Conservation (phyloP, 768 basidiomycete species). For the Leucosporidium scottii region DNA sequence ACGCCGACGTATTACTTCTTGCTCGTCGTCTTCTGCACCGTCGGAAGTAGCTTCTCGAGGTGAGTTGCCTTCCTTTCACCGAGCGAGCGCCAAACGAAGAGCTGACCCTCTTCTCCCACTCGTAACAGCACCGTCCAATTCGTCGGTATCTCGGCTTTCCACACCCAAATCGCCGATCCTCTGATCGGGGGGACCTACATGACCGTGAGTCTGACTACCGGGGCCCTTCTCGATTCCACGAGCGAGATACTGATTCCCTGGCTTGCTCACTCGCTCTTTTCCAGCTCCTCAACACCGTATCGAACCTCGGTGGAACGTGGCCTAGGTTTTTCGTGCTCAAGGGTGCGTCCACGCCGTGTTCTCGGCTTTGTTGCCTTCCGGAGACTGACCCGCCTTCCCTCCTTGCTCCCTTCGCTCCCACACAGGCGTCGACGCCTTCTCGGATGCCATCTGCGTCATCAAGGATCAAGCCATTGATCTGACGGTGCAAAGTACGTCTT, state of each 20-base stretch:
- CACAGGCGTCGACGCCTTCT: conserved; percentile 78
- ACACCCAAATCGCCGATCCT: conserved; percentile 91
- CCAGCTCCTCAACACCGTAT: conserved; percentile 87
- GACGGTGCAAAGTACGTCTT: conserved; percentile 44
- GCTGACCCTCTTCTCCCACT: background rate
- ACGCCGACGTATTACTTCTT: conserved; percentile 59
- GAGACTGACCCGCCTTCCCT: conserved; percentile 11
- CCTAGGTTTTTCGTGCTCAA: conserved; percentile 93
- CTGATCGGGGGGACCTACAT: conserved; percentile 98
- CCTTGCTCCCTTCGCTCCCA: background rate
- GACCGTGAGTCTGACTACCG: conserved; percentile 61
- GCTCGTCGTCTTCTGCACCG: conserved; percentile 70
- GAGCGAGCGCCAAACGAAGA: background rate
- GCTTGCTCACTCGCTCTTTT: background rate
- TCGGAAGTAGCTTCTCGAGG: conserved; percentile 77
- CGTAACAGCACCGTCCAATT: conserved; percentile 51
- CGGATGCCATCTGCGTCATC: conserved; percentile 72
- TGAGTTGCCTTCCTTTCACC: conserved; percentile 44
- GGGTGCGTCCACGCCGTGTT: conserved; percentile 46
- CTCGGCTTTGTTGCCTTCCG: conserved; percentile 9
- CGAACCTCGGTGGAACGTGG: conserved; percentile 97
- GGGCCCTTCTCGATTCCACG: background rate
- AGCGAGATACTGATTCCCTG: too few species aligned
- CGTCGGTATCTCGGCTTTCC: conserved; percentile 98
- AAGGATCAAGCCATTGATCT: conserved; percentile 44